Conservation (phyloP, 306 rosid genomes). For the Dryas octopetala region DNA sequence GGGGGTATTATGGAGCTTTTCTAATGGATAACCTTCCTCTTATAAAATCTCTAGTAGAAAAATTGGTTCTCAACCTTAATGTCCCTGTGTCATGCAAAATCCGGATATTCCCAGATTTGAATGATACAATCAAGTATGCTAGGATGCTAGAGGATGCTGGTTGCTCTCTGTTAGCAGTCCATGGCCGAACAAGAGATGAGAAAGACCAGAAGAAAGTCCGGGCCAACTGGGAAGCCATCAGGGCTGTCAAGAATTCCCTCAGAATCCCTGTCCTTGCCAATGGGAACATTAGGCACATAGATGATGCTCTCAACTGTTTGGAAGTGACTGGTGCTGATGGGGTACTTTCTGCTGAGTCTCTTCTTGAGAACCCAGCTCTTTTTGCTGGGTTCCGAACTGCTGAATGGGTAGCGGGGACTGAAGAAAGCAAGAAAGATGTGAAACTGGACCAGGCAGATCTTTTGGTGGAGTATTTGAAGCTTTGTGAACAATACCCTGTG, state of each 20-base stretch:
- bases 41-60: conserved; percentile 75
- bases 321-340: conserved; percentile 52
- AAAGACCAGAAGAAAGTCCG: conserved; percentile 85
- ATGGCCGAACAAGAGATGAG: conserved; percentile 89
- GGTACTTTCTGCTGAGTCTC: conserved; percentile 68
- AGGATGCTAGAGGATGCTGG: conserved; percentile 95
- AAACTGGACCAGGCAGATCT: conserved; percentile 79
- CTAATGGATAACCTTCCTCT: conserved; percentile 96
- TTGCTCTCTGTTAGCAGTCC: conserved; percentile 85
- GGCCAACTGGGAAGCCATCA: conserved; percentile 87
- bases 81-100: conserved; percentile 96
- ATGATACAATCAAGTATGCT: conserved; percentile 78
- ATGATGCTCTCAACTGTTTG: conserved; percentile 46
- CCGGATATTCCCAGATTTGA: conserved; percentile 76
- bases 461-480: conserved; percentile 75
- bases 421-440: conserved; percentile 40
- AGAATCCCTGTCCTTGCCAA: conserved; percentile 66
- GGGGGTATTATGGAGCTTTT: conserved; percentile 92
- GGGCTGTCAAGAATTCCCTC: conserved; percentile 73
- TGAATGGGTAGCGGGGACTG: conserved; percentile 52
- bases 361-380: conserved; percentile 92
- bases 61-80: conserved; percentile 71
- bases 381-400: conserved; percentile 81
- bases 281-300: conserved; percentile 57
- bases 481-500: conserved; percentile 76